phyloP scores from a whole-genome alignment of 2,329 filamentous ascomycete species.

The Aspergillus neoniger region DNA sequence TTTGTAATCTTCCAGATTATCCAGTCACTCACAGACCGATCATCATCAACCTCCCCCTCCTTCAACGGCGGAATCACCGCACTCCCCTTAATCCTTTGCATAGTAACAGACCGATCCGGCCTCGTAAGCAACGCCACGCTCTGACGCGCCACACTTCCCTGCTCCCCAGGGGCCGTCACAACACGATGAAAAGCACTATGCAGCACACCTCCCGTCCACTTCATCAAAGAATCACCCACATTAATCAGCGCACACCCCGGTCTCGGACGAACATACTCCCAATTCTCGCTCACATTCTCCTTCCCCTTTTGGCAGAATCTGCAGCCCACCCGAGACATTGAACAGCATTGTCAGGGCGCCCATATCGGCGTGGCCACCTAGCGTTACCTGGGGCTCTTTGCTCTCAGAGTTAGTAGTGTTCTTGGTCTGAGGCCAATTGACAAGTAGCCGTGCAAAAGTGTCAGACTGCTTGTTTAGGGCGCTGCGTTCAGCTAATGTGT shows the following conservation, averaged over 20 bases:
- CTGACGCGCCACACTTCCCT: conserved; percentile 16
- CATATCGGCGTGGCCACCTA: conserved; percentile 31
- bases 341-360: conserved; percentile 42
- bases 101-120: conserved; percentile 15
- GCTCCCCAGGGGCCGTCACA: conserved; percentile 24
- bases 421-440: too few species aligned
- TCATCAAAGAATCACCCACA: conserved; percentile 51
- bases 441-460: too few species aligned
- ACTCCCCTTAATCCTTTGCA: conserved; percentile 17
- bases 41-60: conserved; percentile 15
- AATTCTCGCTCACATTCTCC: conserved; percentile 16
- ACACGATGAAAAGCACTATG: conserved; percentile 32
- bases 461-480: too few species aligned
- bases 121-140: conserved; percentile 24
- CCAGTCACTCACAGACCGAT: conserved; percentile 15
- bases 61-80: conserved; percentile 14
- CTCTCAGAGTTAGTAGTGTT: too few species aligned
- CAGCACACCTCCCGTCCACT: conserved; percentile 46
- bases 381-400: too few species aligned
- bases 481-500: too few species aligned
- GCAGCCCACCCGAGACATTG: conserved; percentile 40
- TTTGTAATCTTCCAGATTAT: conserved; percentile 14
- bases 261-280: conserved; percentile 25
- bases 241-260: conserved; percentile 44
- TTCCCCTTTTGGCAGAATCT: conserved; percentile 33